phyloP scores from a whole-genome alignment of 2,329 filamentous ascomycete genomes.

The Pseudogymnoascus sp. region DNA sequence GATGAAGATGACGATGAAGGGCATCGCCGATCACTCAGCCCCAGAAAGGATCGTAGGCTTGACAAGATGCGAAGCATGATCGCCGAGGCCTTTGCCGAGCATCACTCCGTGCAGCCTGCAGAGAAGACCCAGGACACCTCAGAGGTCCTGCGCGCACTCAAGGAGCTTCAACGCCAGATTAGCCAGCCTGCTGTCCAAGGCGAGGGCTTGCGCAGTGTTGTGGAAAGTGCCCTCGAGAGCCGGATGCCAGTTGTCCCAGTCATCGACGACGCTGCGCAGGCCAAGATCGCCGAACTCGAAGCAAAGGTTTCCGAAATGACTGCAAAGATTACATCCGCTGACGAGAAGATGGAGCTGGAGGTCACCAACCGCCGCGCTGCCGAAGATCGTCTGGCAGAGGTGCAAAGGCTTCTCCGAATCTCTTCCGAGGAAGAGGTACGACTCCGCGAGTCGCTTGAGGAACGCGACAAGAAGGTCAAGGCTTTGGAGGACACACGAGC shows the following conservation, averaged over 20 bases:
- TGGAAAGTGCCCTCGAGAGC: conserved; percentile 54
- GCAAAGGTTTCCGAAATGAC: conserved; percentile 60
- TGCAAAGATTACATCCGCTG: conserved; percentile 55
- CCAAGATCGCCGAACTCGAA: conserved; percentile 25
- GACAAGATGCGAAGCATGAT: conserved; percentile 73
- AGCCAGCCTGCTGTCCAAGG: conserved; percentile 36
- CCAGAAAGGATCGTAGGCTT: conserved; percentile 66
- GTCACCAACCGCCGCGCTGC: conserved; percentile 54
- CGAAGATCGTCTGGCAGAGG: conserved; percentile 64
- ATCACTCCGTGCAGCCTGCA: conserved; percentile 35
- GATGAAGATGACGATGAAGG: conserved; percentile 71
- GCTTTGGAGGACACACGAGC: conserved; percentile 46
- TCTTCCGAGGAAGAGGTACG: conserved; percentile 61
- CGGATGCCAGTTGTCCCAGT: conserved; percentile 44
- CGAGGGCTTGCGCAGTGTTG: conserved; percentile 51
- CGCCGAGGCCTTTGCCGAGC: conserved; percentile 61
- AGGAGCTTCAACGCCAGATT: conserved; percentile 51
- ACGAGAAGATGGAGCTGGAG: conserved; percentile 57
- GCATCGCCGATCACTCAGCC: conserved; percentile 63
- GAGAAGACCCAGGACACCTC: conserved; percentile 28
- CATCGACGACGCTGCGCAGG: conserved; percentile 31
- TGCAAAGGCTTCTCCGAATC: conserved; percentile 60
- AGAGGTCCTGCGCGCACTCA: conserved; percentile 58
- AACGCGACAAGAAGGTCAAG: conserved; percentile 60
- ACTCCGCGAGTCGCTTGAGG: conserved; percentile 56